Conservation (phyloP, 2,329 filamentous ascomycete genomes). For the Trichothecium sympodiale region DNA sequence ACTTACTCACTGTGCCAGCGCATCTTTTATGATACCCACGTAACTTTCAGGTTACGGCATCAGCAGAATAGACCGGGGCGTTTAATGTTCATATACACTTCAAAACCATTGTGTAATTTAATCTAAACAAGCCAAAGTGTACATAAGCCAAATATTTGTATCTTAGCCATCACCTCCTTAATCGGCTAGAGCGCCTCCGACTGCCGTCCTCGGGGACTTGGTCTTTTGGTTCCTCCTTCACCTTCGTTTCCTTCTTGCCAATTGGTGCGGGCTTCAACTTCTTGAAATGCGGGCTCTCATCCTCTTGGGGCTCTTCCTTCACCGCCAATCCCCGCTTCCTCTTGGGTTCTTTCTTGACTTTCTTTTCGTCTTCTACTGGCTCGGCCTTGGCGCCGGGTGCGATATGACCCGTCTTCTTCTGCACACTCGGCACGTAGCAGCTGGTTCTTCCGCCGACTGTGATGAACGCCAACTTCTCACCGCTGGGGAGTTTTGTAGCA, state of each 20-base stretch:
- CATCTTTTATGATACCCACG: no score
- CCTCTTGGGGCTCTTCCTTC: conserved; percentile 5
- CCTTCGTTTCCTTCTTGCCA: background rate
- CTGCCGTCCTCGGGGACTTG: conserved; percentile 6
- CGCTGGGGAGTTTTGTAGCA: conserved; percentile 60
- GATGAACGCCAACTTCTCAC: conserved; percentile 73
- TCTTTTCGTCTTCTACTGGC: conserved; percentile 18
- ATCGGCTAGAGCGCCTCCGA: conserved; percentile 11
- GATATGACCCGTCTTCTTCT: conserved; percentile 60
- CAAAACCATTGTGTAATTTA: no score
- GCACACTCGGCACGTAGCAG: conserved; percentile 72
- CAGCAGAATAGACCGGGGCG: no score
- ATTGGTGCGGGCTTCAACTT: conserved; percentile 7
- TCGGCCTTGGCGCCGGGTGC: conserved; percentile 32
- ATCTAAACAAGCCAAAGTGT: no score
- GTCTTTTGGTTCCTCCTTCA: background rate
- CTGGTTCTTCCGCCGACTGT: conserved; percentile 88
- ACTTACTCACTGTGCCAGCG: no score
- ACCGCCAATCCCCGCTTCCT: conserved; percentile 9
- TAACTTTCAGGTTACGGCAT: no score
- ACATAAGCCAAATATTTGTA: no score
- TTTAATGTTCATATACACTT: no score
- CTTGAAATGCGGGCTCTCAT: conserved; percentile 8
- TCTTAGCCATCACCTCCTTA: conserved; percentile 8
- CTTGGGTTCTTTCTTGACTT: conserved; percentile 12